Evolutionary conservation across 2,329 filamentous ascomycete genomes (phyloP).

Genomic region (Ophiocordyceps sinensis): DNA sequence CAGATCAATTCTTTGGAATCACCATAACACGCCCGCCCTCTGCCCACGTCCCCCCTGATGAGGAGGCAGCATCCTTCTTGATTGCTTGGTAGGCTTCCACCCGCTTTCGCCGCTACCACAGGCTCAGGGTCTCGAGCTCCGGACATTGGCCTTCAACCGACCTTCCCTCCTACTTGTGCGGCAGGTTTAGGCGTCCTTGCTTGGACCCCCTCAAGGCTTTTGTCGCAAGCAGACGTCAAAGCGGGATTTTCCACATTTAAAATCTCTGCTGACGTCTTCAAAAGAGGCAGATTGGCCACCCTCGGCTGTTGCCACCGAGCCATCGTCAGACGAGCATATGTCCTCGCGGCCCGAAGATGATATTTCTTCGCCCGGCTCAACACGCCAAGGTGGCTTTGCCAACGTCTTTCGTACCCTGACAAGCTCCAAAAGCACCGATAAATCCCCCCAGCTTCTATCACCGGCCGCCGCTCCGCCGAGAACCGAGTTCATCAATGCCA

Average conservation of each 20-base stretch:
- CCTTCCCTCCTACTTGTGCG: no score
- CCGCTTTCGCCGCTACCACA: no score
- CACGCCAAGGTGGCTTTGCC: constrained; percentile 40
- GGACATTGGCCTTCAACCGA: no score
- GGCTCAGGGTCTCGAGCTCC: no score
- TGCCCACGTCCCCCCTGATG: not conserved
- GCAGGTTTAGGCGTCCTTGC: no score
- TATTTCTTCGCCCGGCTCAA: constrained; percentile 38
- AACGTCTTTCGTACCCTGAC: constrained; percentile 51
- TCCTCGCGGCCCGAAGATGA: constrained; percentile 45
- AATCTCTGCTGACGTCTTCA: not conserved
- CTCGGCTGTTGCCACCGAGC: not conserved
- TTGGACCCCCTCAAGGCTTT: no score
- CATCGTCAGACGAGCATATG: constrained; percentile 33
- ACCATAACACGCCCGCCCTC: not conserved
- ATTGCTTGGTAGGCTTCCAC: no score
- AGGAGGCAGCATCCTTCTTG: no score
- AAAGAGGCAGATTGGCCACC: not conserved
- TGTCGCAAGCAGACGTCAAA: no score
- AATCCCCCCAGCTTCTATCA: constrained; percentile 30
- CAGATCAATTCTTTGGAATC: not conserved
- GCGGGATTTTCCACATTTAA: no score
- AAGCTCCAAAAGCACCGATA: constrained; percentile 34
- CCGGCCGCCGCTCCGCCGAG: constrained; percentile 23
- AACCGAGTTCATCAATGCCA: constrained; percentile 30